A percentile compares a stretch with the other conserved stretches of the same genome.
Conservation (phyloP, 192 early-diverging fungal species). For the Backusella tarrabulga region DNA sequence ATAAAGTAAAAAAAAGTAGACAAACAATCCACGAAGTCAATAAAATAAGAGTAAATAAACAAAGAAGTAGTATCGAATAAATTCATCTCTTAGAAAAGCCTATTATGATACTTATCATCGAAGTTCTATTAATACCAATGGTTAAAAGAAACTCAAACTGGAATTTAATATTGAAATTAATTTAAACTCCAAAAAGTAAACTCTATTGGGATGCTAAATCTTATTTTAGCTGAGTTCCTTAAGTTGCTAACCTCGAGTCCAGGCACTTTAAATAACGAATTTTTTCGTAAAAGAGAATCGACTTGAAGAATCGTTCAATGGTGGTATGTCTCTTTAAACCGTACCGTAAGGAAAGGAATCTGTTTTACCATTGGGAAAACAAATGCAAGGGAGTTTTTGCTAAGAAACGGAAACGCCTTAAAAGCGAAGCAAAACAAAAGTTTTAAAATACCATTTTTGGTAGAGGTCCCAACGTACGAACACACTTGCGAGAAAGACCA, state of each 20-base stretch:
- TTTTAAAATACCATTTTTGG: not conserved
- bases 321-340: not conserved
- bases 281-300: not conserved
- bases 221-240: not conserved
- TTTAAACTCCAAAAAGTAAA: not conserved
- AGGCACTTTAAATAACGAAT: not conserved
- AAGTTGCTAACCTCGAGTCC: not conserved
- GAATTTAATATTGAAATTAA: not conserved
- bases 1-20: not conserved
- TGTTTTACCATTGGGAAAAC: not conserved
- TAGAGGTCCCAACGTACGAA: not conserved
- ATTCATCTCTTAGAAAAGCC: not conserved
- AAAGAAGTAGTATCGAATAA: not conserved
- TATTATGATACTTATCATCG: not conserved
- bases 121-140: not conserved
- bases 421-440: not conserved
- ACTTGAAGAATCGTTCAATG: not conserved
- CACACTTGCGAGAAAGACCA: not conserved
- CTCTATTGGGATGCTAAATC: not conserved
- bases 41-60: not conserved
- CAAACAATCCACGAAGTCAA: not conserved
- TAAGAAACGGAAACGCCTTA: too few species aligned
- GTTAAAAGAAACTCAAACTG: not conserved
- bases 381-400: too few species aligned
- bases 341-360: not conserved